A percentile compares a stretch with the other conserved stretches of the same genome.
phyloP scores from a whole-genome alignment of 2,329 filamentous ascomycete species.

The Teratosphaeria epicoccoides region DNA sequence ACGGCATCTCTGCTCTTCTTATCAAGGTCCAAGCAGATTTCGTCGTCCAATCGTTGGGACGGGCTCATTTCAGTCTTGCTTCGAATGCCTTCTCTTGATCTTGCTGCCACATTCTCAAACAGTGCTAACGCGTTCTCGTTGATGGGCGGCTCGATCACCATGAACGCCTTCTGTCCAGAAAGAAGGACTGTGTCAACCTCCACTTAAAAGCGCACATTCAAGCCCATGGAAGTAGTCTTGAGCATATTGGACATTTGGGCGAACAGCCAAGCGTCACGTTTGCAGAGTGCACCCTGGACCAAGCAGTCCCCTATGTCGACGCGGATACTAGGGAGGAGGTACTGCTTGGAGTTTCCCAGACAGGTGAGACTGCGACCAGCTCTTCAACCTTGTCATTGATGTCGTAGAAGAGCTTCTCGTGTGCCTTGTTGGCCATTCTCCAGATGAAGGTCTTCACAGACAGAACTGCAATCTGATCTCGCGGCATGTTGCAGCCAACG shows the following conservation, averaged over 20 bases:
- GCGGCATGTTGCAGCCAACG: not conserved
- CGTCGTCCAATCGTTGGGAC: not conserved
- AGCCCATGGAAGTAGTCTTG: not conserved
- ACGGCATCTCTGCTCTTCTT: not conserved
- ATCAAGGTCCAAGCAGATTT: not conserved
- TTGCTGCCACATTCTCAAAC: not conserved
- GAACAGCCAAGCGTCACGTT: not conserved
- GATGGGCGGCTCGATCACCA: not conserved
- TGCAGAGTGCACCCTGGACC: too few species aligned
- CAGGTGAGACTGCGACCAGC: not conserved
- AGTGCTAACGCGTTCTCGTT: not conserved
- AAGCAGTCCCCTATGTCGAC: too few species aligned
- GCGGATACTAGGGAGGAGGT: too few species aligned
- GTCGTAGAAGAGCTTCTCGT: not conserved
- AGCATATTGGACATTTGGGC: not conserved
- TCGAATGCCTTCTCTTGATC: too few species aligned
- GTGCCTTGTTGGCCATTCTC: not conserved
- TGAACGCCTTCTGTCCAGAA: not conserved
- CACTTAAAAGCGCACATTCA: not conserved
- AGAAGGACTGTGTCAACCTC: too few species aligned
- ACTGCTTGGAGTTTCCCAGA: too few species aligned
- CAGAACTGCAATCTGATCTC: not conserved
- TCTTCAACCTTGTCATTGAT: not conserved
- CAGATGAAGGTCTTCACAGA: not conserved
- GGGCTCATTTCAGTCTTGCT: not conserved